Evolutionary conservation across 2,329 filamentous ascomycete species (phyloP), one percentile per base, ranked within the genome.

Genomic region (Pyricularia grisea): DNA sequence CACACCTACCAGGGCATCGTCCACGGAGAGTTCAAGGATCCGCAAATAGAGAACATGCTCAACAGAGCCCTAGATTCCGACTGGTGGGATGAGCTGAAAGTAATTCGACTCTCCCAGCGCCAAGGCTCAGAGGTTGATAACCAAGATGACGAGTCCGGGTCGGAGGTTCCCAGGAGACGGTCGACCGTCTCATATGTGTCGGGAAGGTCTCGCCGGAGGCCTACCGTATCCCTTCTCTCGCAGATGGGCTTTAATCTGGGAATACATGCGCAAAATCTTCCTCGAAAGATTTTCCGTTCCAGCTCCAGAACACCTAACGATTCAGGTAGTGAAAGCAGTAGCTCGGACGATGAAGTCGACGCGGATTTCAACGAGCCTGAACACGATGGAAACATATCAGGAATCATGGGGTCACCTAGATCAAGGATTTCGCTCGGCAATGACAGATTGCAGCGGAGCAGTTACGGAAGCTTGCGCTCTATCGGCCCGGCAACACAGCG

Each of bases 41-140:
- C 84, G 4, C 85, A 89, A 67, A 83, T 84, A 3, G 83, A 88
- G 63, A 81, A 84, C 20, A 80, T 87, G 11, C 88, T 95, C 17
- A 84, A 92, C 70, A 83, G 87, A 27, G 84, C 88, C 4, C 79
- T 97, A 17, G 85, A 85, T 72, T 90, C 95, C 74, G 87, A 90
- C 36, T 97, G 93, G 93, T 97, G 93, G 93, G 84, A 89, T 66
- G 90, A 94, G 61, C 80, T 95, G 4, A 88, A 90, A 71, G 73
- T 28, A 74, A 20, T 50, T 27, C 65, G 65, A 12, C 25, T 61
- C 58, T 61, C 58, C n/a, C 58, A 31, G n/a, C 12, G 28, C 14
- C 36, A 17, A 27, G 65, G n/a, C 14, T 17, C 36, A 67, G 65
- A 27, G 36, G 10, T 28, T 12, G 58, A 27, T 23, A 27, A 27